Evolutionary conservation across 805 yeast species (phyloP).

Genomic region (Nakazawaea ernobii): DNA sequence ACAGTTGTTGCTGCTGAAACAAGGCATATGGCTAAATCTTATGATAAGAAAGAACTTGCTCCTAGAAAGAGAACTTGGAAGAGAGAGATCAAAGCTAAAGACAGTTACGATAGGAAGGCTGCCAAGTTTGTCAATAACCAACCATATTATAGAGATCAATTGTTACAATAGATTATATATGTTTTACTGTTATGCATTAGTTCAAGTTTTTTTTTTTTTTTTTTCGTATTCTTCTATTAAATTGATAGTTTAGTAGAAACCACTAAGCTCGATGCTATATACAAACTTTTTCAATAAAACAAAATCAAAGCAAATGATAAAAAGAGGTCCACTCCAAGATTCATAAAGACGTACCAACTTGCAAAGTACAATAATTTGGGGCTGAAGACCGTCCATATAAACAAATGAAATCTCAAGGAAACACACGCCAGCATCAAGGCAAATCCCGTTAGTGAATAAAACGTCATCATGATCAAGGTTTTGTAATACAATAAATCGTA

Average conservation of each 20-base stretch:
- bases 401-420: slow-evolving; percentile 74
- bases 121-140: slow-evolving; percentile 75
- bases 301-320: slow-evolving; percentile 11
- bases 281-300: neutral
- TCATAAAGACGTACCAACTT: slow-evolving; percentile 63
- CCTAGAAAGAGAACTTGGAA: slow-evolving; percentile 55
- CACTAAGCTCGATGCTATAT: neutral
- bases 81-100: slow-evolving; percentile 43
- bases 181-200: neutral
- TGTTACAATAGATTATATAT: slow-evolving; percentile 32
- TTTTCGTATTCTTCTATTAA: too few relatives aligned
- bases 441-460: slow-evolving; percentile 55
- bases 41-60: slow-evolving; percentile 35
- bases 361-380: slow-evolving; percentile 82
- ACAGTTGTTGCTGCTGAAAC: slow-evolving; percentile 77
- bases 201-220: neutral
- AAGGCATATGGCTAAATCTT: slow-evolving; percentile 41
- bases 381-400: slow-evolving; percentile 96
- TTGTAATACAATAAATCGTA: slow-evolving; percentile 30
- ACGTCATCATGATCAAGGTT: slow-evolving; percentile 35
- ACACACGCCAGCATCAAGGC: slow-evolving; percentile 66
- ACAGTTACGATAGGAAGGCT: slow-evolving; percentile 48
- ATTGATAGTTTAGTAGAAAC: neutral
- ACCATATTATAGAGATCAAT: slow-evolving; percentile 75
- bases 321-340: slow-evolving; percentile 32